A percentile compares a stretch with the other conserved stretches of the same genome.
These are phyloP conservation scores for Citrullus colocynthis DNA, from an alignment of 306 rosid species.

Conservation along the genomic window DNA sequence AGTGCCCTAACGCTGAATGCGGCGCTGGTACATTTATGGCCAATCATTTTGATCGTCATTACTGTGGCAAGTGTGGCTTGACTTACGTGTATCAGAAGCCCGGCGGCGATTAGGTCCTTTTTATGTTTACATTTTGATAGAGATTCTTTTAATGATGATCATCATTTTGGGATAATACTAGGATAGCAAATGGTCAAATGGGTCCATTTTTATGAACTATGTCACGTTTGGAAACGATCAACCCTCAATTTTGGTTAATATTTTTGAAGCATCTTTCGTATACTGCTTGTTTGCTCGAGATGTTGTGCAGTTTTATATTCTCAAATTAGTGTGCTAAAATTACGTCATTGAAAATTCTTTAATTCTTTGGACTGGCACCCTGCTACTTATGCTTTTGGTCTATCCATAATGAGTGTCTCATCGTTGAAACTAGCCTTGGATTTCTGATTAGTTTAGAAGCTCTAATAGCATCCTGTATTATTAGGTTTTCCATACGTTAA, in stretches of 20 bases:
- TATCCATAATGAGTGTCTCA: not conserved
- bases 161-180: not conserved
- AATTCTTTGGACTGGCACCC: not conserved
- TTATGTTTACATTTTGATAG: not conserved
- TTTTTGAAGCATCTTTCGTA: not conserved
- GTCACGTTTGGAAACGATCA: not conserved
- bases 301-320: not conserved
- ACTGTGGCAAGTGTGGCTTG: slow-evolving; percentile 8
- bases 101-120: not conserved
- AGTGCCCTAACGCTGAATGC: slow-evolving; percentile 6
- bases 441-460: not conserved
- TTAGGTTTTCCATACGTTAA: not conserved
- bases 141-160: not conserved
- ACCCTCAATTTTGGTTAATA: not conserved
- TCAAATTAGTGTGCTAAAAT: not conserved
- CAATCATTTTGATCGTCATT: slow-evolving; percentile 9
- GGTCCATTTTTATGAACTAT: not conserved
- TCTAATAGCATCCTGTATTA: not conserved
- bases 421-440: not conserved
- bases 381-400: not conserved
- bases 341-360: not conserved
- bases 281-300: not conserved
- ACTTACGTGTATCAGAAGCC: slow-evolving; percentile 7
- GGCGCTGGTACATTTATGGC: slow-evolving; percentile 10
- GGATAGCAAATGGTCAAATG: not conserved